These are phyloP conservation scores for Claviceps arundinis DNA, from an alignment of 2,329 filamentous ascomycete genomes.

Conservation along the genomic window DNA sequence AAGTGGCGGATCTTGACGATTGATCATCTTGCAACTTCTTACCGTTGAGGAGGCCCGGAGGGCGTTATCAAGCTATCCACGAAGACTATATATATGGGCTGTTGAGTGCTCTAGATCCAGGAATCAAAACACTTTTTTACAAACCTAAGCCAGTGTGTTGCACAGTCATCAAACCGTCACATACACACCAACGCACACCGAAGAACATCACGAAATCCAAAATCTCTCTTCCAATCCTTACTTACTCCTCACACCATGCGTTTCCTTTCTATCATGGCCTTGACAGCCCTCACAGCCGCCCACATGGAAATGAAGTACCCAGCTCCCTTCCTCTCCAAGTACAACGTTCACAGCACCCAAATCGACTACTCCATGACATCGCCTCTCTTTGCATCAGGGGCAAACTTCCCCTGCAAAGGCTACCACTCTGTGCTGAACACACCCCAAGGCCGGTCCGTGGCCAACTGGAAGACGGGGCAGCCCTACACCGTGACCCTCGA, in stretches of 20 bases:
- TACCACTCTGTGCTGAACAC: conserved; percentile 36
- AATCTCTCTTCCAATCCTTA: neutral
- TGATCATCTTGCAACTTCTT: no score
- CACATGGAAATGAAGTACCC: conserved; percentile 45
- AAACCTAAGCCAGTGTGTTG: no score
- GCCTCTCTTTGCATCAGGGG: conserved; percentile 46
- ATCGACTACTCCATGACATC: conserved; percentile 62
- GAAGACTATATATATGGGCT: no score
- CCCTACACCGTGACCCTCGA: conserved; percentile 49
- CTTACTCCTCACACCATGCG: neutral
- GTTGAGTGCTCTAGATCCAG: no score
- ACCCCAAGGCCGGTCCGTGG: conserved; percentile 36
- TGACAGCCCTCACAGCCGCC: conserved; percentile 30
- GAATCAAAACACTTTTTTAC: no score
- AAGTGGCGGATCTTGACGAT: no score
- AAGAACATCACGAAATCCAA: neutral
- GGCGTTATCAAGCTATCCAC: no score
- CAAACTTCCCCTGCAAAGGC: conserved; percentile 68
- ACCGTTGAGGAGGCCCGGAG: no score
- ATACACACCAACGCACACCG: neutral
- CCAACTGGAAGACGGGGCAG: conserved; percentile 48
- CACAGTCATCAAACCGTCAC: neutral
- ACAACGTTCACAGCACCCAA: conserved; percentile 33
- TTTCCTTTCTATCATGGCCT: conserved; percentile 24
- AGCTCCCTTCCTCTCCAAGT: conserved; percentile 38